Evolutionary conservation across 164 flowering plant species (phyloP).

Genomic region (Buxus sempervirens): DNA sequence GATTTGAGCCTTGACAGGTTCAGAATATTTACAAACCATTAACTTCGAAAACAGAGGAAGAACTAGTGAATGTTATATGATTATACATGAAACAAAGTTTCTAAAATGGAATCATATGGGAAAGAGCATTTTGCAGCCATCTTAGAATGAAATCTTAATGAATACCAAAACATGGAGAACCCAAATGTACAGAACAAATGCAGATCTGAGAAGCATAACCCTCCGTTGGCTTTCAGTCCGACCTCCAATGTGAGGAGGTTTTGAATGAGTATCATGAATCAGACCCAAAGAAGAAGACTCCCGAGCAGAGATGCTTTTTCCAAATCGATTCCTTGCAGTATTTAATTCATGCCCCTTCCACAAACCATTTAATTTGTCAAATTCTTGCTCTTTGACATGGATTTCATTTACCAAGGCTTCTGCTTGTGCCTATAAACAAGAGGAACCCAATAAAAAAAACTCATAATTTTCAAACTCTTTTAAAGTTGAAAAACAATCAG

Average conservation of each 20-base stretch:
- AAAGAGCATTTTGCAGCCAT: not conserved
- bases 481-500: not conserved
- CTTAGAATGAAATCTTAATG: conserved; percentile 74
- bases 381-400: conserved; percentile 70
- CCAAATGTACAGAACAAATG: conserved; percentile 79
- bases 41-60: not conserved
- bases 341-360: conserved; percentile 43
- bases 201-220: conserved; percentile 67
- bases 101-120: not conserved
- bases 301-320: conserved; percentile 38
- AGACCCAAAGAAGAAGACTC: conserved; percentile 42
- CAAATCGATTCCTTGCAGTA: conserved; percentile 57
- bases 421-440: conserved; percentile 71
- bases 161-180: conserved; percentile 74
- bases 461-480: not conserved
- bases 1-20: too few relatives aligned
- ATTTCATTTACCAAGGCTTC: conserved; percentile 65
- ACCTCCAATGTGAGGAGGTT: conserved; percentile 37
- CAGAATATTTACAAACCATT: not conserved
- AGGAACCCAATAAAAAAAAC: not conserved
- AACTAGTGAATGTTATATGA: not conserved
- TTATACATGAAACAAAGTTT: not conserved
- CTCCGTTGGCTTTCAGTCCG: conserved; percentile 54
- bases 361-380: conserved; percentile 63
- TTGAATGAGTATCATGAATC: conserved; percentile 31